Conservation (phyloP, 192 early-diverging fungal genomes). For the Spizellomyces punctatus region DNA sequence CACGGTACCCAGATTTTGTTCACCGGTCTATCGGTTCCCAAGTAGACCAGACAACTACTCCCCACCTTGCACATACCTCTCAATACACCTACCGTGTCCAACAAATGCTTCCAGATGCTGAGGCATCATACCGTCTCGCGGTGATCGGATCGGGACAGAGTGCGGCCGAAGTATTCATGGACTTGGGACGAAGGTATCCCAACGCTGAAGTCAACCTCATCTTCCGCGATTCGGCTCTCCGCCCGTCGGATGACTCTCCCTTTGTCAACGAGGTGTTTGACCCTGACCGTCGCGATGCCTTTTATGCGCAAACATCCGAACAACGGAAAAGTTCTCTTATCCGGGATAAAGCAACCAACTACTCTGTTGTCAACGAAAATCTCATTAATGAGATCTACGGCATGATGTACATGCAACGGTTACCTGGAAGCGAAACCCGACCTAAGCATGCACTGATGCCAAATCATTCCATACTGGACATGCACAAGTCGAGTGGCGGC, state of each 20-base stretch:
- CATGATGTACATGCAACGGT: slow-evolving; percentile 29
- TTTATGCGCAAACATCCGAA: slow-evolving; percentile 11
- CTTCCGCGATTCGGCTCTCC: slow-evolving; percentile 24
- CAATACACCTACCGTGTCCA: slow-evolving; percentile 14
- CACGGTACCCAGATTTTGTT: slow-evolving; percentile 14
- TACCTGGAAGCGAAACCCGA: slow-evolving; percentile 5
- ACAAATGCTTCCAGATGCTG: slow-evolving; percentile 13
- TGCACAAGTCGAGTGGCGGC: background rate
- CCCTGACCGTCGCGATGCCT: slow-evolving; percentile 19
- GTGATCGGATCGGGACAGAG: slow-evolving; percentile 15
- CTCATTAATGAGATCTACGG: slow-evolving; percentile 33
- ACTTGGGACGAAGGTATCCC: slow-evolving; percentile 7
- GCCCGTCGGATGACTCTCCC: slow-evolving; percentile 29
- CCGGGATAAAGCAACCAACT: slow-evolving; percentile 28
- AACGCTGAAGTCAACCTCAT: slow-evolving; percentile 25
- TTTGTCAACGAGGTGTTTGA: slow-evolving; percentile 44
- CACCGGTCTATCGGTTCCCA: background rate
- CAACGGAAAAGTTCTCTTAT: background rate
- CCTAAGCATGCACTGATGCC: slow-evolving; percentile 6
- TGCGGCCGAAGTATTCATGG: slow-evolving; percentile 17
- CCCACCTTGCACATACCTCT: slow-evolving; percentile 13
- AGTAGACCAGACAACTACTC: background rate
- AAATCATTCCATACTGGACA: background rate
- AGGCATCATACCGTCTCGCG: background rate
- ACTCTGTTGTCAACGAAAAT: slow-evolving; percentile 30